Evolutionary conservation across 257 asterid species (phyloP).

Genomic region (Ajuga chamaepitys): DNA sequence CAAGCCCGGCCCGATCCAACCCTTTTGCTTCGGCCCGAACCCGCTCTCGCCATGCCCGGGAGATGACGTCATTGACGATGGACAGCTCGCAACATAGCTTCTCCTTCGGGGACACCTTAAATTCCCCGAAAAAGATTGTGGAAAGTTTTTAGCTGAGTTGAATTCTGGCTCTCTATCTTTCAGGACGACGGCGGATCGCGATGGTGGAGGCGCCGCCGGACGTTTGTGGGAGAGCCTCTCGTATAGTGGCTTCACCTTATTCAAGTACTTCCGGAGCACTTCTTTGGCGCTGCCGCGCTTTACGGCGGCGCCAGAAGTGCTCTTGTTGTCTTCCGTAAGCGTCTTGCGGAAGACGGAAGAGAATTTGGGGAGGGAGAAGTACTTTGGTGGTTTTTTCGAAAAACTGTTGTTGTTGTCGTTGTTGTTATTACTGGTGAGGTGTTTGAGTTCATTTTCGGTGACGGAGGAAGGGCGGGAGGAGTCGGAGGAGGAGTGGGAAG

Average conservation of each 20-base stretch:
- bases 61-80: conserved; percentile 78
- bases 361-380: conserved; percentile 65
- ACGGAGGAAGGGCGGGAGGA: conserved; percentile 70
- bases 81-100: conserved; percentile 65
- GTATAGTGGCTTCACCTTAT: conserved; percentile 66
- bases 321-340: conserved; percentile 24
- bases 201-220: not conserved
- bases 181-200: not conserved
- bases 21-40: conserved; percentile 20
- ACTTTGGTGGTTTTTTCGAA: conserved; percentile 27
- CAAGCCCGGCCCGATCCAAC: conserved; percentile 14
- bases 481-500: conserved; percentile 43
- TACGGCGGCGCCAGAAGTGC: conserved; percentile 16
- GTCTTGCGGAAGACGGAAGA: conserved; percentile 65
- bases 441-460: conserved; percentile 40
- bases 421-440: conserved; percentile 13
- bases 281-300: conserved; percentile 59
- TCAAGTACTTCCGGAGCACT: conserved; percentile 58
- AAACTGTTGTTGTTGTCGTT: no score
- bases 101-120: conserved; percentile 49
- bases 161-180: not conserved
- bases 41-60: conserved; percentile 47
- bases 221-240: conserved; percentile 61
- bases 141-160: not conserved
- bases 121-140: conserved; percentile 63